Evolutionary conservation across 2,329 filamentous ascomycete species (phyloP).

Genomic region (Apiospora koreana): DNA sequence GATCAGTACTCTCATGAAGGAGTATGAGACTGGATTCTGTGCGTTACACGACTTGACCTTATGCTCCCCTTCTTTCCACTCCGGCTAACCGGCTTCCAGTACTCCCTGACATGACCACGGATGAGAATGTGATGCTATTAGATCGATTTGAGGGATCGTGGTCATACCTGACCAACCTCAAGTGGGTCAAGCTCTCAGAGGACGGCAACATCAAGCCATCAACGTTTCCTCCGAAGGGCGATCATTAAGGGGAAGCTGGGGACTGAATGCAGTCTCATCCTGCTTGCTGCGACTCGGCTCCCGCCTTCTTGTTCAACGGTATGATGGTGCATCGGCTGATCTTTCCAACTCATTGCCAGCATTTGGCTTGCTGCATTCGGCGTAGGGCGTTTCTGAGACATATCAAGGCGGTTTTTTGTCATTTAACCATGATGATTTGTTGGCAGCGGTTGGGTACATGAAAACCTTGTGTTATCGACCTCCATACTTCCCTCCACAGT

Average conservation of each 20-base stretch:
- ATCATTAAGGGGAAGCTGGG: constrained; percentile 23
- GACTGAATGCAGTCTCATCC: neutral
- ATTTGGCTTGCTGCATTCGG: constrained; percentile 26
- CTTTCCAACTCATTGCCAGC: constrained; percentile 26
- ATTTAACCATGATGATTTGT: constrained; percentile 19
- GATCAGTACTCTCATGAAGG: constrained; percentile 70
- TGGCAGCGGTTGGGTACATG: constrained; percentile 28
- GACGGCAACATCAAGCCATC: constrained; percentile 67
- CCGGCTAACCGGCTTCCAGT: constrained; percentile 41
- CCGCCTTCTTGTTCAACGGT: neutral
- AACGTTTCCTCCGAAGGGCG: constrained; percentile 73
- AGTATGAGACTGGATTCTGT: constrained; percentile 85
- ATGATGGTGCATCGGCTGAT: constrained; percentile 24
- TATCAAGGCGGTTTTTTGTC: constrained; percentile 15
- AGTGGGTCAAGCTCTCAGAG: constrained; percentile 73
- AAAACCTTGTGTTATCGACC: constrained; percentile 22
- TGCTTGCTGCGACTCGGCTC: neutral
- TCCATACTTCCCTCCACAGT: constrained; percentile 10
- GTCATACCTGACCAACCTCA: constrained; percentile 74
- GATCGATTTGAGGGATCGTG: constrained; percentile 81
- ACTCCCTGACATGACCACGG: constrained; percentile 73
- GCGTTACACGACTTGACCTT: constrained; percentile 30
- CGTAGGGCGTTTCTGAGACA: constrained; percentile 27
- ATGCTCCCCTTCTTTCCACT: neutral
- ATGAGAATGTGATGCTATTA: constrained; percentile 65